Conservation (phyloP, 108 stramenopile species). For the Mediolabrus comicus region DNA sequence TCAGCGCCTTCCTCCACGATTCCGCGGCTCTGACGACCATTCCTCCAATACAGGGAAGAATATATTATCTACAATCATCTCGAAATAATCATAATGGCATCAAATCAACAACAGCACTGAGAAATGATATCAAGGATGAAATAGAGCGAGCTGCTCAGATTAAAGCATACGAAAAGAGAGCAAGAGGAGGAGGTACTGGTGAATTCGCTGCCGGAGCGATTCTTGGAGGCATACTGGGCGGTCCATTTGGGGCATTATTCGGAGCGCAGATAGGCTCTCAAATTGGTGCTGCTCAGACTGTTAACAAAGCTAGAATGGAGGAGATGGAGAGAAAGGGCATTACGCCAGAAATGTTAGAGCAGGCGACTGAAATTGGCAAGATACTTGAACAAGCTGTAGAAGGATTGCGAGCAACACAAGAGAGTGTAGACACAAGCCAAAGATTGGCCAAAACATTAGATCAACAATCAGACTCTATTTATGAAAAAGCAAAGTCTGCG, state of each 20-base stretch:
- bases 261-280: conserved; percentile 75
- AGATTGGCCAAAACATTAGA: conserved; percentile 61
- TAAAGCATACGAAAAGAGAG: conserved; percentile 31
- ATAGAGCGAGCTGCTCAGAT: conserved; percentile 36
- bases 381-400: conserved; percentile 64
- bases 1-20: not conserved
- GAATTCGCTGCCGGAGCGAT: conserved; percentile 74
- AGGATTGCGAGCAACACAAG: conserved; percentile 60
- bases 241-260: conserved; percentile 84
- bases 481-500: conserved; percentile 68
- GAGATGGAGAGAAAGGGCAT: conserved; percentile 80
- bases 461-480: conserved; percentile 47
- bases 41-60: not conserved
- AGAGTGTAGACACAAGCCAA: conserved; percentile 73
- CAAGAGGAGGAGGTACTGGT: conserved; percentile 44
- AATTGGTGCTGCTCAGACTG: conserved; percentile 51
- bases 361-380: conserved; percentile 63
- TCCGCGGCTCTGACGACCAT: not conserved
- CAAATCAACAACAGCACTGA: conserved; percentile 10
- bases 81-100: not conserved
- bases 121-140: conserved; percentile 37
- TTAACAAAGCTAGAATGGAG: conserved; percentile 65
- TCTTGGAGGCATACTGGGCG: conserved; percentile 68
- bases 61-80: not conserved
- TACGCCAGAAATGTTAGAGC: conserved; percentile 73